A percentile compares a stretch with the other conserved stretches of the same genome.
These are phyloP conservation scores for Boletus patriciae DNA, from an alignment of 768 basidiomycete species.

Conservation along the genomic window DNA sequence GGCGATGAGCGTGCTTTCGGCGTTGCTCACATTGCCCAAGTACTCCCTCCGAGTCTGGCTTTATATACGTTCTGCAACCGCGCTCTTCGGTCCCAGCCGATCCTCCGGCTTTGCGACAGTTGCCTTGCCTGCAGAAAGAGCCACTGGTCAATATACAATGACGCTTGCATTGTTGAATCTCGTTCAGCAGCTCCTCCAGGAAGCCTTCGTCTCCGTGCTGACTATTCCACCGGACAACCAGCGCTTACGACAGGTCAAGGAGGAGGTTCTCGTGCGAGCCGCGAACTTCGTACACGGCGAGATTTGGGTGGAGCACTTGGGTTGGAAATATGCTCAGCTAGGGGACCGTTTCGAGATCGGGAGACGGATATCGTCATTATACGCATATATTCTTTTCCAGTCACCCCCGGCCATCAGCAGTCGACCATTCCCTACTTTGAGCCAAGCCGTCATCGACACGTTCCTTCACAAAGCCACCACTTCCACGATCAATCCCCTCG, in stretches of 20 bases:
- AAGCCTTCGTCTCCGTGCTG: slow-evolving; percentile 58
- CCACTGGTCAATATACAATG: slow-evolving; percentile 76
- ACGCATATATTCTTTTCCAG: slow-evolving; percentile 63
- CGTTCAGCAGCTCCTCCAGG: slow-evolving; percentile 71
- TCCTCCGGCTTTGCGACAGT: slow-evolving; percentile 56
- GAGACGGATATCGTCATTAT: slow-evolving; percentile 62
- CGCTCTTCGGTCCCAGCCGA: slow-evolving; percentile 70
- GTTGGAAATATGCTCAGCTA: slow-evolving; percentile 84
- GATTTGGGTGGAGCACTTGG: slow-evolving; percentile 82
- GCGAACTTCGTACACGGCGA: slow-evolving; percentile 78
- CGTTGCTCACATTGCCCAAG: slow-evolving; percentile 67
- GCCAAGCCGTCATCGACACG: slow-evolving; percentile 65
- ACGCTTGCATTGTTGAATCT: slow-evolving; percentile 77
- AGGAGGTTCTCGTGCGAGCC: slow-evolving; percentile 80
- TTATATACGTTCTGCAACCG: slow-evolving; percentile 75
- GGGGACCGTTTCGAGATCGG: slow-evolving; percentile 86
- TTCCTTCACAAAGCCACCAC: slow-evolving; percentile 75
- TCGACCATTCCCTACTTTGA: slow-evolving; percentile 59
- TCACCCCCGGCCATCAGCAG: slow-evolving; percentile 54
- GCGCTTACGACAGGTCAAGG: slow-evolving; percentile 70
- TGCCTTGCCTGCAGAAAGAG: slow-evolving; percentile 68
- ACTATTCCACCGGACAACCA: slow-evolving; percentile 53
- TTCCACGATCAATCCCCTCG: slow-evolving; percentile 78
- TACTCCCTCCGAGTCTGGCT: slow-evolving; percentile 88
- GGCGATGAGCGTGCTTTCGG: slow-evolving; percentile 77